A percentile compares a stretch with the other conserved stretches of the same genome.
Evolutionary conservation across 2,329 filamentous ascomycete species (phyloP).

Genomic region (Aureobasidium pullulans): DNA sequence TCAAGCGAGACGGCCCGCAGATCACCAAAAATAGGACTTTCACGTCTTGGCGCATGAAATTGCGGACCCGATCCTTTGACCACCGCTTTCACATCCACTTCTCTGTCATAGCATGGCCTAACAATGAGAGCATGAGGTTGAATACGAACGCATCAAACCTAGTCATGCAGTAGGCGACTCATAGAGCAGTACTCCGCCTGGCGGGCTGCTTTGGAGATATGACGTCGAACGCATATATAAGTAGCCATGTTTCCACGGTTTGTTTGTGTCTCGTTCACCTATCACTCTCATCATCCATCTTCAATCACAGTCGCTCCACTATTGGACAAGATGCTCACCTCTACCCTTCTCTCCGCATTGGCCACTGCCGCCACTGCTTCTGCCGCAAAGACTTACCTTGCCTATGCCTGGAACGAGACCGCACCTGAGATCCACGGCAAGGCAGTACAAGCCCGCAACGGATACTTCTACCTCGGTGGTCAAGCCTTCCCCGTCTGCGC

Average conservation of each 20-base stretch:
- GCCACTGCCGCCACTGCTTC: not conserved
- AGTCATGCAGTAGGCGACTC: not conserved
- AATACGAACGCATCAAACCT: not conserved
- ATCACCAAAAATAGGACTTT: not conserved
- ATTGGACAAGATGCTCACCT: not conserved
- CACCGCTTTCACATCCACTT: not conserved
- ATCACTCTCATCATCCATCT: not conserved
- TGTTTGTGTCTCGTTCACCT: not conserved
- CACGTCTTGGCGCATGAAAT: not conserved
- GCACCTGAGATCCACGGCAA: not conserved
- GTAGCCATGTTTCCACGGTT: not conserved
- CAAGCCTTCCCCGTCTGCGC: not conserved
- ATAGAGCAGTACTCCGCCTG: not conserved
- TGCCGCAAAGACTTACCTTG: not conserved
- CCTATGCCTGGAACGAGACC: not conserved
- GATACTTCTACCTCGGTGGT: not conserved
- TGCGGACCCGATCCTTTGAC: not conserved
- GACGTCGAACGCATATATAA: not conserved
- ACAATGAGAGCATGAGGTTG: not conserved
- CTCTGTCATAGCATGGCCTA: not conserved
- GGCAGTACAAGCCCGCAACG: not conserved
- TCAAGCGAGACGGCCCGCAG: not conserved
- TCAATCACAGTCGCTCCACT: not conserved
- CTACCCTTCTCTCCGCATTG: not conserved
- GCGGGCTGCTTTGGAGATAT: not conserved